Evolutionary conservation across 1,284 basidiomycete genomes (phyloP), one percentile per base, ranked within the genome.

Genomic region (Trametes polyzona): DNA sequence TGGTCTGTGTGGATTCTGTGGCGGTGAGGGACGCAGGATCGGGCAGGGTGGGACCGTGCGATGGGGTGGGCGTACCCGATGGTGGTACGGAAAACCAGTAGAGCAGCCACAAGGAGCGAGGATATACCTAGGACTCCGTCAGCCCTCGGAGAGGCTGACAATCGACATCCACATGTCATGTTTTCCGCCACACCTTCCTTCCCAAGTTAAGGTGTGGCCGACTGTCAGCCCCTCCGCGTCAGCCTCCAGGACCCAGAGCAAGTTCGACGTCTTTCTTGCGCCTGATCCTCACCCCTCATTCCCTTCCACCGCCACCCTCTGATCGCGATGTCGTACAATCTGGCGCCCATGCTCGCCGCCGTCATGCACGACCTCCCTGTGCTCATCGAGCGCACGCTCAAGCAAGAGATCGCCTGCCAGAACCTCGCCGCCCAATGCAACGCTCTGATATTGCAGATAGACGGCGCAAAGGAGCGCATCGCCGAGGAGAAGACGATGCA

Each of bases 401-500:
- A 43, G 19, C 49, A 58, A 52, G 65, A 66, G 27, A 39, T 57
- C 16, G 62, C 62, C 27, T 65, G 55, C 54, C 57, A 59, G 33
- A 21, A 48, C 4, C 59, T 67, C 30, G 44, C 54, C 32, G 52
- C 53, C n/a, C 59, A 65, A 29, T 68, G 65, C 47, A 46, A 44
- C 17, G 32, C 32, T 19, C 58, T 67, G 23, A 37, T 52, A 39
- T 33, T 12, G 14, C 51, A 53, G 12, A 51, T 67, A 17, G 61
- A 61, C 12, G 46, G 35, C 26, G 36, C 58, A 2, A 63, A 61
- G 36, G 56, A 39, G 26, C 62, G 53, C 49, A 55, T 65, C 44
- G 41, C 47, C 21, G 21, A 65, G 9, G 62, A 67, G 58, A 56
- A 62, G 47, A 50, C 56, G 52, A 59, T 61, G 55, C 65, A 67